Evolutionary conservation across 2,329 filamentous ascomycete species (phyloP).

Genomic region (Fusarium siculi): DNA sequence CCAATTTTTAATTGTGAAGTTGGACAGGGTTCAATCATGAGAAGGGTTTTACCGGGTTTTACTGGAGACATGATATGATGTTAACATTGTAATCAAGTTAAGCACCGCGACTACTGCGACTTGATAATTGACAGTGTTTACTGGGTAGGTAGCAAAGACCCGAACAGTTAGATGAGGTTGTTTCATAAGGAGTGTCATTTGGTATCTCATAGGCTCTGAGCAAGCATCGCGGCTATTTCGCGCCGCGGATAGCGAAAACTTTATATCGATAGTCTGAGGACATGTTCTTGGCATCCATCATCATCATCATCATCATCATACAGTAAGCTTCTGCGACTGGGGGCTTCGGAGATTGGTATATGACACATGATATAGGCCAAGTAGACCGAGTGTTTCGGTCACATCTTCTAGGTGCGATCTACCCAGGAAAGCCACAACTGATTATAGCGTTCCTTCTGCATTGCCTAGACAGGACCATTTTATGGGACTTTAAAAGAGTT

Average conservation of each 20-base stretch:
- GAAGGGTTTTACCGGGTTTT: neutral
- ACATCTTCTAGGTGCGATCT: neutral
- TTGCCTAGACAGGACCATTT: neutral
- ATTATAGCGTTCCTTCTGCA: neutral
- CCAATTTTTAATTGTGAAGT: conserved; percentile 6
- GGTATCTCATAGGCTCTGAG: neutral
- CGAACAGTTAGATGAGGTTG: neutral
- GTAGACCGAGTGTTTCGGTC: neutral
- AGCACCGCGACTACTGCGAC: neutral
- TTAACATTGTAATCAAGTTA: neutral
- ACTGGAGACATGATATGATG: neutral
- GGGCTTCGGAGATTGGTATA: neutral
- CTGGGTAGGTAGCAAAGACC: neutral
- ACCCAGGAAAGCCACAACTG: neutral
- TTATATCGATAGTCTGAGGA: neutral
- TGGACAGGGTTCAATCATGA: conserved; percentile 2
- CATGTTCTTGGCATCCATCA: conserved; percentile 5
- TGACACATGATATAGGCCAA: neutral
- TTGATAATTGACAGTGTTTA: neutral
- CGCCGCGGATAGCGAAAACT: conserved; percentile 24
- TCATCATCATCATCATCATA: neutral
- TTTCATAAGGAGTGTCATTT: conserved; percentile 13
- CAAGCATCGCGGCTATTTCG: conserved; percentile 17
- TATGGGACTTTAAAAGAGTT: neutral
- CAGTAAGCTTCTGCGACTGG: conserved; percentile 1